Conservation (phyloP, 768 basidiomycete species). For the Nidularia sp. region DNA sequence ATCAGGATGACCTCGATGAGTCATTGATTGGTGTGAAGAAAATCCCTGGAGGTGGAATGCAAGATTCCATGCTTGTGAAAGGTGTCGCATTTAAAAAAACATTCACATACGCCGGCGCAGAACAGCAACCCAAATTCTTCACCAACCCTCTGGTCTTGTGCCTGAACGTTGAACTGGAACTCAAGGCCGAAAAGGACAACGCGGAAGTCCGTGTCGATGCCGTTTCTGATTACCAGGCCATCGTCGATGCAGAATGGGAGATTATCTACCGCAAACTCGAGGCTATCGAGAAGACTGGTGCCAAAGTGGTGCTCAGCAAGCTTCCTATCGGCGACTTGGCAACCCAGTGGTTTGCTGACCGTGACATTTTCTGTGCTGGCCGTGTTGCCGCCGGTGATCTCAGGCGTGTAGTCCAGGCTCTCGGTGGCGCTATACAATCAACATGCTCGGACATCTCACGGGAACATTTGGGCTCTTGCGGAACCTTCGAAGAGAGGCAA, state of each 20-base stretch:
- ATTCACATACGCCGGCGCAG: constrained; percentile 97
- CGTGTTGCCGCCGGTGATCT: constrained; percentile 89
- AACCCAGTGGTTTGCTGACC: constrained; percentile 98
- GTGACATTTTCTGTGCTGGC: constrained; percentile 98
- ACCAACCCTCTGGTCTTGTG: constrained; percentile 85
- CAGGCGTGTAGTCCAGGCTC: constrained; percentile 91
- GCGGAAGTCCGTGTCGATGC: constrained; percentile 97
- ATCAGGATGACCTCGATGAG: constrained; percentile 92
- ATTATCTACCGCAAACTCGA: constrained; percentile 98
- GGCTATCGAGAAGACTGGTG: constrained; percentile 93
- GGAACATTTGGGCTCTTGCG: constrained; percentile 94
- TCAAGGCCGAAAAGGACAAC: constrained; percentile 99
- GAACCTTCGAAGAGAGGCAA: constrained; percentile 87
- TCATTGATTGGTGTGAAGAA: constrained; percentile 97
- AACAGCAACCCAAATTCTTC: constrained; percentile 97
- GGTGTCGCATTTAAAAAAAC: constrained; percentile 99
- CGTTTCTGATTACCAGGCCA: constrained; percentile 97
- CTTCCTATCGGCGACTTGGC: constrained; percentile 98
- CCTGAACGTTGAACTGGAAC: constrained; percentile 95
- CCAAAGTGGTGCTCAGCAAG: constrained; percentile 96
- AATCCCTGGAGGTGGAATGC: constrained; percentile 95
- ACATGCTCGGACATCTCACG: constrained; percentile 90
- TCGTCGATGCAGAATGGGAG: constrained; percentile 99
- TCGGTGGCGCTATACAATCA: constrained; percentile 91
- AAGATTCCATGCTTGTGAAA: constrained; percentile 84